Percentiles rank a stretch among this genome's conserved stretches.
Conservation (phyloP, 2,329 filamentous ascomycete species). For the Fusarium ramigenum region DNA sequence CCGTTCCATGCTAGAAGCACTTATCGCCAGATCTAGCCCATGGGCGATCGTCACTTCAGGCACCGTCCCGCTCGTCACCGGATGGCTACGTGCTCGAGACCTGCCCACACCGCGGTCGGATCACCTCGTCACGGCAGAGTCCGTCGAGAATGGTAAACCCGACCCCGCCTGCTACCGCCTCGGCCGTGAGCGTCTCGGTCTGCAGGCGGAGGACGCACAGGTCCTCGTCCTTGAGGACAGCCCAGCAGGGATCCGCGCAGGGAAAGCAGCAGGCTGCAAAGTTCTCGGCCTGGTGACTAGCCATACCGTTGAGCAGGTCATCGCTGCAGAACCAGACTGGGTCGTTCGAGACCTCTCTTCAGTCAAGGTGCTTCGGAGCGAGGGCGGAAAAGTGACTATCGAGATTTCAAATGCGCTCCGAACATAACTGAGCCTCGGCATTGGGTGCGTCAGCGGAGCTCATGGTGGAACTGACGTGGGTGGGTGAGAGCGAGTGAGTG, state of each 20-base stretch:
- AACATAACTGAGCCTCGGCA: conserved; percentile 28
- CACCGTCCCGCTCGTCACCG: conserved; percentile 71
- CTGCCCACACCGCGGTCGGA: conserved; percentile 67
- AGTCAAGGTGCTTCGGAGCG: conserved; percentile 68
- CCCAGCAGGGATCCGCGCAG: conserved; percentile 83
- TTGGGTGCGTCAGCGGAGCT: conserved; percentile 10
- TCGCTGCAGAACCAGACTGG: conserved; percentile 84
- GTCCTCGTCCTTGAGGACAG: conserved; percentile 89
- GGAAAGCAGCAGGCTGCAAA: conserved; percentile 85
- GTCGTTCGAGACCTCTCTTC: conserved; percentile 82
- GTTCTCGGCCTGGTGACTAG: conserved; percentile 88
- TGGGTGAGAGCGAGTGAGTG: neutral
- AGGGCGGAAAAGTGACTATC: conserved; percentile 69
- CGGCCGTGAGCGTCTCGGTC: conserved; percentile 69
- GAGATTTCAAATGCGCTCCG: conserved; percentile 72
- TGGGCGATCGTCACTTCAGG: conserved; percentile 92
- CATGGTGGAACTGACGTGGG: conserved; percentile 6
- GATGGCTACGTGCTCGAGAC: conserved; percentile 75
- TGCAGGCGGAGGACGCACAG: conserved; percentile 57
- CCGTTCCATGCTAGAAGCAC: conserved; percentile 71
- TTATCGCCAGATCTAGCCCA: conserved; percentile 70
- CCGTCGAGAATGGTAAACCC: conserved; percentile 79
- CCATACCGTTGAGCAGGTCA: conserved; percentile 77
- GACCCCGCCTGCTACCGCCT: conserved; percentile 79
- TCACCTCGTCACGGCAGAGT: conserved; percentile 78